Conservation (phyloP, 116 monocot genomes). For the Zostera marina region DNA sequence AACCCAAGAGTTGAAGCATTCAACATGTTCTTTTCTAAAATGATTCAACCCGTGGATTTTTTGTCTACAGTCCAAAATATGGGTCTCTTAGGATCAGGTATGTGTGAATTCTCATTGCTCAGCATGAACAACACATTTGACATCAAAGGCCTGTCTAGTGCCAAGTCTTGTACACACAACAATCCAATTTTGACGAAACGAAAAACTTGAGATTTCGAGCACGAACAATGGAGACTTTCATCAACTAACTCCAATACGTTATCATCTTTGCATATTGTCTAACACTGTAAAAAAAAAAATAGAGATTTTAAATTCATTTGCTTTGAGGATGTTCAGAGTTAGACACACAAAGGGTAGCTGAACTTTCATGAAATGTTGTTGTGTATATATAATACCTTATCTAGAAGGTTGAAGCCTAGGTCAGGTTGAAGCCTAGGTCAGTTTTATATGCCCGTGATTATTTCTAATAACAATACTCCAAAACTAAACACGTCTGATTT, state of each 20-base stretch:
- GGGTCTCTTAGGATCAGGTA: conserved; percentile 1
- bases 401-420: background rate
- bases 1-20: too few species aligned
- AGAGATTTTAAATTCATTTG: too few species aligned
- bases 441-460: conserved; percentile 8
- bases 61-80: too few species aligned
- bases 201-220: background rate
- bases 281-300: too few species aligned
- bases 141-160: conserved; percentile 5
- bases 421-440: background rate
- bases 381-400: background rate
- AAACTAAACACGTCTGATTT: conserved; percentile 12
- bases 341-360: too few species aligned
- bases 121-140: background rate
- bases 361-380: too few species aligned
- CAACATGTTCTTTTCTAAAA: too few species aligned
- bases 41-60: too few species aligned
- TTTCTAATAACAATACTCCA: conserved; percentile 9
- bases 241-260: background rate
- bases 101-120: background rate
- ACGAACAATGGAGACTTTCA: background rate
- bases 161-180: too few species aligned
- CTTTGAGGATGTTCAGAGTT: too few species aligned
- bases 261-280: background rate
- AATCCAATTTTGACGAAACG: conserved; percentile 4